Evolutionary conservation across 1,139 yeast species (phyloP).

Genomic region (Geotrichum klebahnii): DNA sequence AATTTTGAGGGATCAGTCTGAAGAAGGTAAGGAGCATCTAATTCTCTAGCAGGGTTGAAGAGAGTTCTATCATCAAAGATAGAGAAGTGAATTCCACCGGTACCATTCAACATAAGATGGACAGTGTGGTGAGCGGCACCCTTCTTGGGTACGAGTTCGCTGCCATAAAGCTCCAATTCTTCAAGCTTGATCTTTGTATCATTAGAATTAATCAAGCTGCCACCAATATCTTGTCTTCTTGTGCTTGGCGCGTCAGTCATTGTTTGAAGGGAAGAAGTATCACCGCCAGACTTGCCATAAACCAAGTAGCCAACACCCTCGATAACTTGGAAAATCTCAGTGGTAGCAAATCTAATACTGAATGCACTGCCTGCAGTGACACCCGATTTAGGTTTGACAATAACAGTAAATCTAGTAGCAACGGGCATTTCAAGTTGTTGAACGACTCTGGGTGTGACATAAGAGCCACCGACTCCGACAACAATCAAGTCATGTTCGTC

Average conservation of each 20-base stretch:
- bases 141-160: conserved; percentile 3
- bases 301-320: conserved; percentile 37
- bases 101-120: conserved; percentile 32
- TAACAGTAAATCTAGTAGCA: conserved; percentile 39
- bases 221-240: conserved; percentile 15
- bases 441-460: conserved; percentile 35
- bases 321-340: conserved; percentile 38
- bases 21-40: conserved; percentile 13
- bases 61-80: conserved; percentile 29
- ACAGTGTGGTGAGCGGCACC: conserved; percentile 33
- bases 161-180: conserved; percentile 16
- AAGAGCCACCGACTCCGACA: conserved; percentile 40
- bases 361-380: conserved; percentile 17
- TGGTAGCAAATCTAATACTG: conserved; percentile 38
- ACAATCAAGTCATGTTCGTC: conserved; percentile 41
- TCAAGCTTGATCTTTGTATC: not conserved
- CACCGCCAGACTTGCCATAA: conserved; percentile 29
- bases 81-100: conserved; percentile 36
- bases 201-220: not conserved
- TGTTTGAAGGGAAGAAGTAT: conserved; percentile 2
- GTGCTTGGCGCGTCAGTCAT: conserved; percentile 6
- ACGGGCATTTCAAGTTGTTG: conserved; percentile 25
- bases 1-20: conserved; percentile 15
- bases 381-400: conserved; percentile 35
- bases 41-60: conserved; percentile 9